These are phyloP conservation scores for Phytophthora europaea DNA, from an alignment of 352 stramenopile species.

Conservation along the genomic window DNA sequence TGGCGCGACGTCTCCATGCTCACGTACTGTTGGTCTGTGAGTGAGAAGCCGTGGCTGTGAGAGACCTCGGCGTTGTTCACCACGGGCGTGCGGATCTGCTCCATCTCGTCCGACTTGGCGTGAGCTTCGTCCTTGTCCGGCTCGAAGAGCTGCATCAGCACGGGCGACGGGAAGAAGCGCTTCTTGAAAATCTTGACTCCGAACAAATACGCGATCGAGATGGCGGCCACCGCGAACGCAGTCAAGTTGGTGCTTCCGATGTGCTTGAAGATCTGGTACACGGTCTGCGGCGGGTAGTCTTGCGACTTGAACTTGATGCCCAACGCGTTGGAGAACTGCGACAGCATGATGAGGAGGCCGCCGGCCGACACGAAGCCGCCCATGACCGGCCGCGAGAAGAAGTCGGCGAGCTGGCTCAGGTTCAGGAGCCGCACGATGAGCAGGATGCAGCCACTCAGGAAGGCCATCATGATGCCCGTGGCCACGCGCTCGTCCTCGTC, in stretches of 20 bases:
- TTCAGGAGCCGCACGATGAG: conserved; percentile 80
- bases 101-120: not conserved
- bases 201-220: conserved; percentile 66
- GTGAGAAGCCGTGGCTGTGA: conserved; percentile 48
- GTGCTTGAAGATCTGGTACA: conserved; percentile 70
- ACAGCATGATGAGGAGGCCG: conserved; percentile 91
- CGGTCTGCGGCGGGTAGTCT: conserved; percentile 64
- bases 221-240: conserved; percentile 71
- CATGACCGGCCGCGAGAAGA: conserved; percentile 92
- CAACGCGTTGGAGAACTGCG: conserved; percentile 88
- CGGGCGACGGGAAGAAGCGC: conserved; percentile 43
- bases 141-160: conserved; percentile 48
- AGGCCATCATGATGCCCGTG: conserved; percentile 63
- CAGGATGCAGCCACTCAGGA: conserved; percentile 88
- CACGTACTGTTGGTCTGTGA: conserved; percentile 60
- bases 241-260: conserved; percentile 78
- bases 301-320: conserved; percentile 68
- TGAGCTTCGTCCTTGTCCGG: conserved; percentile 18
- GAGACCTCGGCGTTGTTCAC: conserved; percentile 18
- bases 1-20: conserved; percentile 44
- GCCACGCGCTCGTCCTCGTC: conserved; percentile 53
- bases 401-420: conserved; percentile 88
- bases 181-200: conserved; percentile 55
- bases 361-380: conserved; percentile 92
- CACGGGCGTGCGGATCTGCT: conserved; percentile 1